Evolutionary conservation across 257 asterid species (phyloP).

Genomic region (Haberlea rhodopensis): DNA sequence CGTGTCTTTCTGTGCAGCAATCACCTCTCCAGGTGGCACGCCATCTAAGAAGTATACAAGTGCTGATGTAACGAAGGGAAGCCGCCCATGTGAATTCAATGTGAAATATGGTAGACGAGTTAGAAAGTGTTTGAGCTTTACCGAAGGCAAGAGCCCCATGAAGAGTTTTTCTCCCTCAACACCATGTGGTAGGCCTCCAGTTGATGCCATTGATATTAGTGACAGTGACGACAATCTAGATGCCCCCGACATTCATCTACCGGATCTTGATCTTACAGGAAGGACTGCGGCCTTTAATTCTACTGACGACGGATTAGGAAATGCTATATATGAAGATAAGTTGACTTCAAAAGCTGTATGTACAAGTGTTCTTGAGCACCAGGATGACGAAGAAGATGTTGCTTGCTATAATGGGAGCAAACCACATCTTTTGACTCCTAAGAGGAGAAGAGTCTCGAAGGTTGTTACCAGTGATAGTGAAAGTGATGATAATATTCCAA

Average conservation of each 20-base stretch:
- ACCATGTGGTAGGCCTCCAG: slow-evolving; percentile 34
- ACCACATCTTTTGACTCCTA: slow-evolving; percentile 23
- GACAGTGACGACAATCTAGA: slow-evolving; percentile 47
- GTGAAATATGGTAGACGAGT: slow-evolving; percentile 26
- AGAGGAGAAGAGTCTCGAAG: slow-evolving; percentile 38
- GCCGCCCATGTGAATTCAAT: slow-evolving; percentile 13
- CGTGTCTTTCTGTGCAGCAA: slow-evolving; percentile 23
- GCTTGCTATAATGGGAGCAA: slow-evolving; percentile 11
- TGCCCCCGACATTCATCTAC: not conserved
- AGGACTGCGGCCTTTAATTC: slow-evolving; percentile 15
- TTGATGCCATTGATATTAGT: slow-evolving; percentile 33
- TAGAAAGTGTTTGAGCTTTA: slow-evolving; percentile 37
- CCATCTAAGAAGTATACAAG: slow-evolving; percentile 17
- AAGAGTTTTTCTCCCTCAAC: slow-evolving; percentile 44
- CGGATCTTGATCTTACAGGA: slow-evolving; percentile 17
- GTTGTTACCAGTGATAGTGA: slow-evolving; percentile 49
- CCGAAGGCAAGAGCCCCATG: slow-evolving; percentile 23
- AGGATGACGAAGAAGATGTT: slow-evolving; percentile 32
- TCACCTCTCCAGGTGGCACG: slow-evolving; percentile 27
- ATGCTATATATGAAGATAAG: slow-evolving; percentile 17
- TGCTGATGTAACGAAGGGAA: slow-evolving; percentile 27
- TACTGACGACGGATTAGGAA: slow-evolving; percentile 26
- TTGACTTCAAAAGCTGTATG: slow-evolving; percentile 17
- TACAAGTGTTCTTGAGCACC: slow-evolving; percentile 17
- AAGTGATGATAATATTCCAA: slow-evolving; percentile 45